Base-by-base conservation (phyloP, 345 rosid species). In the Salix koriyanagi region DNA sequence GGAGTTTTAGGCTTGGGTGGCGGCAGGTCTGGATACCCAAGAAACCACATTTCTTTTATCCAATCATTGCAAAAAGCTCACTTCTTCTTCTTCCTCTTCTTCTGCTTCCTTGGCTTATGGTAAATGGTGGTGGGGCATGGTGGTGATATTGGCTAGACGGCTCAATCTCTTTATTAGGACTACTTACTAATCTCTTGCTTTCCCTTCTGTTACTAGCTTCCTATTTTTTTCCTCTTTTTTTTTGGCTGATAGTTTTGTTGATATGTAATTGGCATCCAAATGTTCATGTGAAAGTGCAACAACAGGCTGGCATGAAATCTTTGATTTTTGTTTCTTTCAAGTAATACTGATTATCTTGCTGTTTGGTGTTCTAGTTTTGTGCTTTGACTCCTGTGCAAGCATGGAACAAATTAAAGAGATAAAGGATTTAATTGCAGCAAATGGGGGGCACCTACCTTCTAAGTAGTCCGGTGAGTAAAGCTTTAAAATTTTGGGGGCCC, bases 81-180 rank as follows among this genome's bases (percentile, higher is more conserved):
- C 46, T 42, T 68, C 72, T 72, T 71, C 73, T 54, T 64, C 56
- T 18, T 72, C 70, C 37, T 69, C 71, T 26, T 71, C 65, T 34
- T 54, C 70, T 62, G 60, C 76, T 58, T 62, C 56, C 74, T 64
- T 52, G 70, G 79, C 61, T 74, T 44, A 44, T 60, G 80, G 60
- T 71, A 25, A 58, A 54, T 77, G 73, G 54, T 67, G 67, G 19
- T 41, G 76, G 69, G 70, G 50, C 73, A 52, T 39, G 82, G 80
- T 36, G 76, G 87, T 81, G 87, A 84, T 84, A 84, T 84, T 84
- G 87, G 87, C 87, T 80, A 82, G 84, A 85, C 80, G 88, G 88
- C 88, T 85, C 88, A 85, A 83, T 85, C 88, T 80, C 72, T 75
- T 64, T 65, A 11, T 50, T 19, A 70, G 68, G 44, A 26, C n/a